Conservation (phyloP, 495 filamentous ascomycete species). For the Trichoderma asperelloides region DNA sequence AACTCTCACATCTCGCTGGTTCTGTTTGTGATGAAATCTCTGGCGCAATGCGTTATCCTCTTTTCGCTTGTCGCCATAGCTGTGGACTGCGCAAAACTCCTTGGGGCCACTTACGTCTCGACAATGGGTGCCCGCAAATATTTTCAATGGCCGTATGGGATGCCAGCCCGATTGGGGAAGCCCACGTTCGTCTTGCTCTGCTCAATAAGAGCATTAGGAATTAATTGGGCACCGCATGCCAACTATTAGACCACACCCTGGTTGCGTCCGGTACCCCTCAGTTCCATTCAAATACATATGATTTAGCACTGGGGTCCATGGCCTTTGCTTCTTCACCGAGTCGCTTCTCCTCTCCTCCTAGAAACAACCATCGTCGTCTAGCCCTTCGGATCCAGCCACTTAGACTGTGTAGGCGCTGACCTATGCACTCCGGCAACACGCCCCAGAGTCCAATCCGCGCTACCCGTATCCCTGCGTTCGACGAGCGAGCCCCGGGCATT, state of each 20-base stretch:
- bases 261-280: background rate
- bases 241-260: background rate
- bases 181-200: background rate
- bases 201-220: background rate
- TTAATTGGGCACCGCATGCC: constrained; percentile 1
- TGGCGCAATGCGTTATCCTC: background rate
- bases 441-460: background rate
- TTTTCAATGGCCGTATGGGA: background rate
- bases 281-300: constrained; percentile 1
- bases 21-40: background rate
- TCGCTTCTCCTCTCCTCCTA: constrained; percentile 4
- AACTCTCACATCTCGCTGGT: background rate
- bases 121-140: background rate
- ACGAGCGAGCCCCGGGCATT: background rate
- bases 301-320: constrained; percentile 2
- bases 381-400: background rate
- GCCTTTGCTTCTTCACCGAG: constrained; percentile 1
- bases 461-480: constrained; percentile 4
- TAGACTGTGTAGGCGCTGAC: background rate
- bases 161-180: background rate
- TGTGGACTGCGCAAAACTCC: background rate
- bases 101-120: background rate
- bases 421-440: constrained; percentile 1
- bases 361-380: constrained; percentile 8
- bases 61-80: background rate